These are phyloP conservation scores for Apophysomyces variabilis DNA, from an alignment of 371 early-diverging fungal species.

Conservation along the genomic window DNA sequence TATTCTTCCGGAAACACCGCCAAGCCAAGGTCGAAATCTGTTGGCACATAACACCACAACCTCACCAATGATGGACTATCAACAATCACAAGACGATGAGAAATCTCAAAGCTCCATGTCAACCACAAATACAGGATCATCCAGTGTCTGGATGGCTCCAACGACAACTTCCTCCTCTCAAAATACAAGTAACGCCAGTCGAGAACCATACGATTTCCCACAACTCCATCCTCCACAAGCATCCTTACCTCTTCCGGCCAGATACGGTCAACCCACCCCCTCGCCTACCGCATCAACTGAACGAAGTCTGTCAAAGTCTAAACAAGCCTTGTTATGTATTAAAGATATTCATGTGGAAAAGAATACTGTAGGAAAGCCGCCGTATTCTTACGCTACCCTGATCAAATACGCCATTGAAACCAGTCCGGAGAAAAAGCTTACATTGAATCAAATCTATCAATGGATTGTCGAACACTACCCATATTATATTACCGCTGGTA, in stretches of 20 bases:
- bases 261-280: slow-evolving; percentile 13
- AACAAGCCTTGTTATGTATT: slow-evolving; percentile 17
- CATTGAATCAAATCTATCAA: slow-evolving; percentile 87
- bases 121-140: background rate
- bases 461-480: slow-evolving; percentile 81
- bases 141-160: slow-evolving; percentile 1
- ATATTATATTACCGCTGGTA: slow-evolving; percentile 72
- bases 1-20: slow-evolving; percentile 2
- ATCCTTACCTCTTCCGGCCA: background rate
- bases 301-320: slow-evolving; percentile 22
- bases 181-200: background rate
- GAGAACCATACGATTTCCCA: slow-evolving; percentile 4
- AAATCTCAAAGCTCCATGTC: slow-evolving; percentile 9
- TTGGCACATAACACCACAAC: slow-evolving; percentile 2
- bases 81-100: slow-evolving; percentile 9
- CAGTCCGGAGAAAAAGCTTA: slow-evolving; percentile 72
- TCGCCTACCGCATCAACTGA: slow-evolving; percentile 19
- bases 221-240: slow-evolving; percentile 2
- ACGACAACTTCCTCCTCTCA: background rate
- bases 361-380: slow-evolving; percentile 65
- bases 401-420: slow-evolving; percentile 87
- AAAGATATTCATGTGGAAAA: slow-evolving; percentile 33
- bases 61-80: slow-evolving; percentile 8
- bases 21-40: slow-evolving; percentile 9
- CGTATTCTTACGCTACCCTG: slow-evolving; percentile 88